Evolutionary conservation across 2,329 filamentous ascomycete species (phyloP).

Genomic region (Paraconiothyrium sp.): DNA sequence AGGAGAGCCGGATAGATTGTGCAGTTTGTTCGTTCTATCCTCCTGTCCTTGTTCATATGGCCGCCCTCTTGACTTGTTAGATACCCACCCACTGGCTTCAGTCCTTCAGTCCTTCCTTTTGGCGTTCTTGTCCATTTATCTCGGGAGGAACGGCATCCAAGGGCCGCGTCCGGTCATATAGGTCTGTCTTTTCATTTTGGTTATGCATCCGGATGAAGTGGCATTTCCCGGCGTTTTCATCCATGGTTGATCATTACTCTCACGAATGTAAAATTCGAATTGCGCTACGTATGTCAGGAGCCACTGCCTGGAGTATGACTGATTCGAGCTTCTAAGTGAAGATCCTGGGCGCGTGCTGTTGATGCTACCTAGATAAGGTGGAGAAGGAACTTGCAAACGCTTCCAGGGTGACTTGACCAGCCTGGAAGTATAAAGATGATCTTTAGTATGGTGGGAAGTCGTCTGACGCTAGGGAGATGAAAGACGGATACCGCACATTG

Average conservation of each 20-base stretch:
- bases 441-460: no score
- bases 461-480: neutral
- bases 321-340: neutral
- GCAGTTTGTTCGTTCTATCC: neutral
- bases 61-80: neutral
- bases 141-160: neutral
- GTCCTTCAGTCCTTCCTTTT: neutral
- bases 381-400: no score
- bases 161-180: no score
- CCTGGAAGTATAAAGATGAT: no score
- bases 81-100: constrained; percentile 9
- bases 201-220: neutral
- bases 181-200: neutral
- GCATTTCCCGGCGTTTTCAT: neutral
- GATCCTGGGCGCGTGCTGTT: no score
- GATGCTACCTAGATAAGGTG: no score
- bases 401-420: no score
- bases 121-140: neutral
- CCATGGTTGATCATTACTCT: neutral
- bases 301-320: neutral
- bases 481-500: neutral
- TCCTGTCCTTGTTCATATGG: neutral
- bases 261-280: neutral
- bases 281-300: neutral
- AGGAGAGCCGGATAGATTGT: constrained; percentile 26